phyloP scores from a whole-genome alignment of 2,329 filamentous ascomycete genomes.

The Ceratocystis huliohia region DNA sequence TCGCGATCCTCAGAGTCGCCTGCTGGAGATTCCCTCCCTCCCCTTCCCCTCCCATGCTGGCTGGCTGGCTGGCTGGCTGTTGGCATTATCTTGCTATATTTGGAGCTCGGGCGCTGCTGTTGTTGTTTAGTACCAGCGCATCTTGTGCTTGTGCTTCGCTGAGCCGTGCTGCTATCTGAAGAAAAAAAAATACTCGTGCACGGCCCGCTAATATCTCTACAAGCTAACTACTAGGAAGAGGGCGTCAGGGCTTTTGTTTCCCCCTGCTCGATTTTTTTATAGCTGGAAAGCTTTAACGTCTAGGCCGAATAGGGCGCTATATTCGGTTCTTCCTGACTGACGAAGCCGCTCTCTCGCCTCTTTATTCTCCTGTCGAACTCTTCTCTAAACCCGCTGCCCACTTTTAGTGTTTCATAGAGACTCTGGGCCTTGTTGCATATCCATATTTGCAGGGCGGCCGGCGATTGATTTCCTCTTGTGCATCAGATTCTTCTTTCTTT shows the following conservation, averaged over 20 bases:
- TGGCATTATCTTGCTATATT: not conserved
- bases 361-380: not conserved
- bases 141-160: not conserved
- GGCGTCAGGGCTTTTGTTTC: not conserved
- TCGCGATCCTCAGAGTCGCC: not conserved
- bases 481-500: not conserved
- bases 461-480: not conserved
- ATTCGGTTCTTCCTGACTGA: not conserved
- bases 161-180: conserved; percentile 9
- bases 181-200: conserved; percentile 10
- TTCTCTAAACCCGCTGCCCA: not conserved
- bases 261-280: not conserved
- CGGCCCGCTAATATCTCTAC: not conserved
- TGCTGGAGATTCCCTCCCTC: not conserved
- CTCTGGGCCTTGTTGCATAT: not conserved
- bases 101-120: conserved; percentile 3
- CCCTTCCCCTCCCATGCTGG: not conserved
- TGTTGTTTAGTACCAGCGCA: not conserved
- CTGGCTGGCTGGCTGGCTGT: not conserved
- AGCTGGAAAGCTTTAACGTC: not conserved
- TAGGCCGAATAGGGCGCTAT: not conserved
- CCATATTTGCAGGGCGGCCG: not conserved
- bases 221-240: not conserved
- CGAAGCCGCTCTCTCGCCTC: not conserved
- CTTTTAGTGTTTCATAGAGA: not conserved